Percentiles rank a stretch among this genome's conserved stretches.
Evolutionary conservation across 2,329 filamentous ascomycete genomes (phyloP).

Genomic region (Sporothrix dimorphospora): DNA sequence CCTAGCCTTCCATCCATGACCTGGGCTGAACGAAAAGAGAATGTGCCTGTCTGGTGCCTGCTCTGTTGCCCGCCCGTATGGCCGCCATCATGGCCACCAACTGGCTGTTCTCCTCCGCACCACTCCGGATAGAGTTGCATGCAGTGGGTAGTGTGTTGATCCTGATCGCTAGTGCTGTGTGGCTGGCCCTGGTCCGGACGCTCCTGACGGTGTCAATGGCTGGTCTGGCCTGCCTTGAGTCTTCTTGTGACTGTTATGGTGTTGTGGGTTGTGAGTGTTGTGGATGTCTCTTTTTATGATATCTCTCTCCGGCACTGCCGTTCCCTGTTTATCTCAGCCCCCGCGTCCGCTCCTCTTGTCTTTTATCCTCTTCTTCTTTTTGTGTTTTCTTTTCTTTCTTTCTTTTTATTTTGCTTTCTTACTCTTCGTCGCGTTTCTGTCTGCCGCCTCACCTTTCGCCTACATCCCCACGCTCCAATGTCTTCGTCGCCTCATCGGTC

Average conservation of each 20-base stretch:
- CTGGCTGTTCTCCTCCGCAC: not conserved
- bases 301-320: not conserved
- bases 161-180: not conserved
- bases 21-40: not conserved
- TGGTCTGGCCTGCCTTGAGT: not conserved
- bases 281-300: not conserved
- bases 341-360: slow-evolving; percentile 6
- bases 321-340: not conserved
- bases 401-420: not conserved
- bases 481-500: not conserved
- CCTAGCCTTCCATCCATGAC: not conserved
- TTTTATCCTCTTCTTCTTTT: not conserved
- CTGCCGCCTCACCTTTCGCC: too few species aligned
- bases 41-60: too few species aligned
- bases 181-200: not conserved
- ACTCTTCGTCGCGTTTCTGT: not conserved
- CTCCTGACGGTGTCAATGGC: slow-evolving; percentile 4
- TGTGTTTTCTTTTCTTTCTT: not conserved
- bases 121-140: slow-evolving; percentile 6
- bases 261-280: slow-evolving; percentile 1
- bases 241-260: not conserved
- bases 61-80: too few species aligned
- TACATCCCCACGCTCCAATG: not conserved
- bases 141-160: not conserved
- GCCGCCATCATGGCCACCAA: too few species aligned